phyloP scores from a whole-genome alignment of 1,139 yeast genomes.

The Geotrichum cucujoidarum region DNA sequence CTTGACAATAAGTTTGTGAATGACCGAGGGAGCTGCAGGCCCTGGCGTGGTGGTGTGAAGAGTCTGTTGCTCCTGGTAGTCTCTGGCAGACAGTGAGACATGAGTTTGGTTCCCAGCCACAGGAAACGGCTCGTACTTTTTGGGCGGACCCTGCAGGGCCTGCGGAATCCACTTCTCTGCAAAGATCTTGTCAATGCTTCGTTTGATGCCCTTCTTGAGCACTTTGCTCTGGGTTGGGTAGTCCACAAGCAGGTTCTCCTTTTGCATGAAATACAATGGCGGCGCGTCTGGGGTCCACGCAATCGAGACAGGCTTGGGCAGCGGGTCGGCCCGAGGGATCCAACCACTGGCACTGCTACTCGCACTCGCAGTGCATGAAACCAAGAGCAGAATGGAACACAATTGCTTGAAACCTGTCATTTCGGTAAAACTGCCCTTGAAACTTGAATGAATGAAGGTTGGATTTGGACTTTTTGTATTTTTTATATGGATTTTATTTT shows the following conservation, averaged over 20 bases:
- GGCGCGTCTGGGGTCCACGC: neutral
- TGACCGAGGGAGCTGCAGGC: neutral
- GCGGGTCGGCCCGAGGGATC: slow-evolving; percentile 6
- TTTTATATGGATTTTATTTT: too few relatives aligned
- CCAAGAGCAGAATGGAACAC: too few relatives aligned
- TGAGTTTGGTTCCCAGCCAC: slow-evolving; percentile 19
- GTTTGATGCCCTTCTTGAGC: slow-evolving; percentile 23
- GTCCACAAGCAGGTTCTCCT: neutral
- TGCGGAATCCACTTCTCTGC: slow-evolving; percentile 24
- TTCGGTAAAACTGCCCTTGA: too few relatives aligned
- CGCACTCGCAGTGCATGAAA: neutral
- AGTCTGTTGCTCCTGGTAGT: neutral
- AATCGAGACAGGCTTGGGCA: slow-evolving; percentile 6
- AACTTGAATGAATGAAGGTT: too few relatives aligned
- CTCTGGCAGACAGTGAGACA: slow-evolving; percentile 4
- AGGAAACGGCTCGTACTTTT: slow-evolving; percentile 22
- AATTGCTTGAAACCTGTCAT: too few relatives aligned
- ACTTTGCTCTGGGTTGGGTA: slow-evolving; percentile 15
- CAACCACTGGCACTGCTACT: neutral
- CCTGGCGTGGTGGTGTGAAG: too few relatives aligned
- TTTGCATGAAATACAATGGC: neutral
- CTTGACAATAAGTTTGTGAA: neutral
- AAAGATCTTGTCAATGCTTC: slow-evolving; percentile 22
- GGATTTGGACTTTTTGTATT: too few relatives aligned
- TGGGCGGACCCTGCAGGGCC: slow-evolving; percentile 19